Conservation (phyloP, 2,329 filamentous ascomycete species). For the Cladosporium sp. region DNA sequence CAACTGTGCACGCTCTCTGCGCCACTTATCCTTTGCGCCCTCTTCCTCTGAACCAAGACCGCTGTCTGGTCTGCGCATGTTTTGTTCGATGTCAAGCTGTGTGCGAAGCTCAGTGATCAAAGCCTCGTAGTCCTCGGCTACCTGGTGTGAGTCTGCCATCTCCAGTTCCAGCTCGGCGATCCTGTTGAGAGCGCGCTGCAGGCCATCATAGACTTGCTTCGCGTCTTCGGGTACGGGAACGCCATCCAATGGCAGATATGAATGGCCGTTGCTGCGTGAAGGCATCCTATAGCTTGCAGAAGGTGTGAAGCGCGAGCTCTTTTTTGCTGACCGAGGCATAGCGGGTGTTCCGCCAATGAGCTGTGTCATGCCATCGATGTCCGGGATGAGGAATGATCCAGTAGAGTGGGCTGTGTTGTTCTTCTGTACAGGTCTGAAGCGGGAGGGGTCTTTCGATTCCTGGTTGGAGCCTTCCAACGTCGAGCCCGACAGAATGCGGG, state of each 20-base stretch:
- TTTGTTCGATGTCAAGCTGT: constrained; percentile 46
- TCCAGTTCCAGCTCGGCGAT: constrained; percentile 57
- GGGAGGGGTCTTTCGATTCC: constrained; percentile 13
- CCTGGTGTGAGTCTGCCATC: constrained; percentile 55
- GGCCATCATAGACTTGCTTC: constrained; percentile 62
- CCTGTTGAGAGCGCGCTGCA: constrained; percentile 60
- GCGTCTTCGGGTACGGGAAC: constrained; percentile 62
- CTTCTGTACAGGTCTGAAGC: constrained; percentile 20
- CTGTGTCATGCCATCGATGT: constrained; percentile 62
- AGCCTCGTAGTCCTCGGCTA: constrained; percentile 59
- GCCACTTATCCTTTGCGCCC: constrained; percentile 40
- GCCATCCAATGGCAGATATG: constrained; percentile 52
- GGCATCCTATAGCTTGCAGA: constrained; percentile 41
- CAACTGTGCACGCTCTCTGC: constrained; percentile 58
- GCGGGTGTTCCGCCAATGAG: constrained; percentile 61
- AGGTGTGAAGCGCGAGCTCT: constrained; percentile 51
- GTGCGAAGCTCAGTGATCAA: constrained; percentile 55
- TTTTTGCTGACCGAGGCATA: constrained; percentile 44
- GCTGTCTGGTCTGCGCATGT: constrained; percentile 47
- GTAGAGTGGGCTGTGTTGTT: constrained; percentile 2
- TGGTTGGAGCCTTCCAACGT: constrained; percentile 17
- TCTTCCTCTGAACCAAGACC: constrained; percentile 51
- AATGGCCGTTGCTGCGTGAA: constrained; percentile 33
- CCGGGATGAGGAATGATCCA: constrained; percentile 60
- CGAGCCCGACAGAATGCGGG: constrained; percentile 15